A percentile compares a stretch with the other conserved stretches of the same genome.
These are phyloP conservation scores for Yarrowia galli DNA, from an alignment of 1,139 yeast genomes.

Conservation along the genomic window DNA sequence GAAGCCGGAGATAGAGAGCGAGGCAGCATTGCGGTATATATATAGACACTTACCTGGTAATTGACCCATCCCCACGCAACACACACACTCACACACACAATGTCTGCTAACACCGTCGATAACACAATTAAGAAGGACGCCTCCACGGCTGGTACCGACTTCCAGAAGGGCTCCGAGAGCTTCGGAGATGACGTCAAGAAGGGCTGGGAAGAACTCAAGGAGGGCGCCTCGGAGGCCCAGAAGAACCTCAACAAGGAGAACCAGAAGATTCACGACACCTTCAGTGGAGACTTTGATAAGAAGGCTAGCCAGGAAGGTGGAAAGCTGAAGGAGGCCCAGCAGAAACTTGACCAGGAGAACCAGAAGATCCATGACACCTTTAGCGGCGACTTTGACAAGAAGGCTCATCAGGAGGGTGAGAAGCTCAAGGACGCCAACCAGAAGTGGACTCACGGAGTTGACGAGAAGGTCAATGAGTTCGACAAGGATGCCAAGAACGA, in stretches of 20 bases:
- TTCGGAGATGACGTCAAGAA: constrained; percentile 10
- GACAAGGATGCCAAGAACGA: constrained; percentile 10
- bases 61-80: background rate
- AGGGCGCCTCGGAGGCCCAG: background rate
- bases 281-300: constrained; percentile 10
- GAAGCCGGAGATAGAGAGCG: constrained; percentile 3
- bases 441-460: constrained; percentile 19
- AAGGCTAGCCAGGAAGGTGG: constrained; percentile 14
- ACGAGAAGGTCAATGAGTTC: constrained; percentile 15
- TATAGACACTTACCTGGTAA: background rate
- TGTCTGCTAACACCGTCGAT: constrained; percentile 22
- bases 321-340: constrained; percentile 14
- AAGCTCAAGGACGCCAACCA: constrained; percentile 26
- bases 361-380: constrained; percentile 27
- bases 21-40: constrained; percentile 9
- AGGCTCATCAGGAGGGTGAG: constrained; percentile 23
- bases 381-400: constrained; percentile 17
- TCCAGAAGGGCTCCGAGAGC: constrained; percentile 4
- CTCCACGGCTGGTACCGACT: constrained; percentile 1
- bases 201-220: constrained; percentile 25
- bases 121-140: constrained; percentile 16
- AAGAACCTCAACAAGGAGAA: constrained; percentile 21
- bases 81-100: constrained; percentile 11
- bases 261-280: constrained; percentile 24
- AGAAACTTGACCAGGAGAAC: constrained; percentile 19